Conservation (phyloP, 768 basidiomycete genomes). For the Lepiota brunneoincarnata region DNA sequence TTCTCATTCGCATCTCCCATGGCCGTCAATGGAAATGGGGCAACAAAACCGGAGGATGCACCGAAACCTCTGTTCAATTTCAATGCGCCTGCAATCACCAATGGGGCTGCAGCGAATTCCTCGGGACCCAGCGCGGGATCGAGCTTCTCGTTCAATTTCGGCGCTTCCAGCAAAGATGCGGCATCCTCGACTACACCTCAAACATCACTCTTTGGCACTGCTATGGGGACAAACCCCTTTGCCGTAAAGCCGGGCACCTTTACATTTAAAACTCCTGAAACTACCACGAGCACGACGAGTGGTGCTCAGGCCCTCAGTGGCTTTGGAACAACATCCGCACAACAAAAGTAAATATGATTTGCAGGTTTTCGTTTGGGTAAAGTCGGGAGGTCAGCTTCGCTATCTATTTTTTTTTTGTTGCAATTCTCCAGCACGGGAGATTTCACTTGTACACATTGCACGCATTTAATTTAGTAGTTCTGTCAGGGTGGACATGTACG, state of each 20-base stretch:
- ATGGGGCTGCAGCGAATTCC: not conserved
- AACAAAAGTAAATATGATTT: too few species aligned
- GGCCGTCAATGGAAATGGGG: too few species aligned
- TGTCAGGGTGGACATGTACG: conserved; percentile 3
- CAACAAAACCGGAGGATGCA: conserved; percentile 13
- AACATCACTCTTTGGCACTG: conserved; percentile 18
- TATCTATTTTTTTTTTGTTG: not conserved
- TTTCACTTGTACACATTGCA: not conserved
- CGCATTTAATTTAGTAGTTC: conserved; percentile 5
- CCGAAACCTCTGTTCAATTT: conserved; percentile 15
- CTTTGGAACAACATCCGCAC: too few species aligned
- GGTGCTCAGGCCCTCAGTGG: too few species aligned
- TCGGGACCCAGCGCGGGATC: not conserved
- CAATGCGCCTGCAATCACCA: not conserved
- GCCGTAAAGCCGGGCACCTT: not conserved
- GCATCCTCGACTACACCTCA: conserved; percentile 20
- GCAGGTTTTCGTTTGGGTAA: too few species aligned
- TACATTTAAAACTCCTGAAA: too few species aligned
- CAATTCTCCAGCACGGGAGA: not conserved
- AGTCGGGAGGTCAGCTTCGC: not conserved
- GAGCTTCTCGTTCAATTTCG: conserved; percentile 16
- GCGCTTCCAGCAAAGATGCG: not conserved
- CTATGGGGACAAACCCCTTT: not conserved
- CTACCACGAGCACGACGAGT: too few species aligned
- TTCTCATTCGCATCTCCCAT: too few species aligned